Base-by-base conservation (phyloP, 768 basidiomycete species). In the Tricholoma sp. region DNA sequence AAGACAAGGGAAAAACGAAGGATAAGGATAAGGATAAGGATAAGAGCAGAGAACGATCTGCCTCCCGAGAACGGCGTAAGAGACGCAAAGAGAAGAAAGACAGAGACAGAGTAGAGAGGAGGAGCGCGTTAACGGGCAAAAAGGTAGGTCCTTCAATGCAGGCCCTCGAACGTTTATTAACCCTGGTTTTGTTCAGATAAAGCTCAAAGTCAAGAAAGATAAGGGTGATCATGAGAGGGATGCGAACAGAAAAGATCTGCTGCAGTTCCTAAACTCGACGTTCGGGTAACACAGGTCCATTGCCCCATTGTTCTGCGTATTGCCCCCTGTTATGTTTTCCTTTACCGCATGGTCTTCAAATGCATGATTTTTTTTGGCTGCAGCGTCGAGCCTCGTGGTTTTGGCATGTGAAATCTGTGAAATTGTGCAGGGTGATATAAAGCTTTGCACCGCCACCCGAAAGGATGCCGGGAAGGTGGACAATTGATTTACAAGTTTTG, bases 171-270 rank as follows among this genome's bases (percentile, higher is more conserved):
- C 32, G 31, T 20, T 28, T 50, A 24, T 32, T 41, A 13, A 36
- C 17, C n/a, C 9, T 18, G 33, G 11, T 42, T 17, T 6, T 50
- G 18, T 10, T 1, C 32, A 65, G 64, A 65, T 65, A 44, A 65
- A 65, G 52, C 50, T 65, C 17, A 65, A 65, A 39, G 62, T 65
- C 12, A 65, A 65, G 52, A 65, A 63, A 37, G 64, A 65, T 4
- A 65, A 65, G 45, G 64, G 54, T 18, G 64, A 65, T 34, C 57
- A 65, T 44, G 64, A 65, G 54, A 61, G 64, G 36, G 64, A 65
- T 48, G 57, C 55, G 28, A 65, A 65, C 51, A 60, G 64, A 17
- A 50, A 60, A 41, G 60, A 65, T 54, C 44, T 65, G 37, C 44
- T 65, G 17, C 50, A 56, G 45, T 65, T 65, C 34, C 51, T 65